These are phyloP conservation scores for Tephrocybe sp. DNA, from an alignment of 768 basidiomycete genomes.

Conservation along the genomic window DNA sequence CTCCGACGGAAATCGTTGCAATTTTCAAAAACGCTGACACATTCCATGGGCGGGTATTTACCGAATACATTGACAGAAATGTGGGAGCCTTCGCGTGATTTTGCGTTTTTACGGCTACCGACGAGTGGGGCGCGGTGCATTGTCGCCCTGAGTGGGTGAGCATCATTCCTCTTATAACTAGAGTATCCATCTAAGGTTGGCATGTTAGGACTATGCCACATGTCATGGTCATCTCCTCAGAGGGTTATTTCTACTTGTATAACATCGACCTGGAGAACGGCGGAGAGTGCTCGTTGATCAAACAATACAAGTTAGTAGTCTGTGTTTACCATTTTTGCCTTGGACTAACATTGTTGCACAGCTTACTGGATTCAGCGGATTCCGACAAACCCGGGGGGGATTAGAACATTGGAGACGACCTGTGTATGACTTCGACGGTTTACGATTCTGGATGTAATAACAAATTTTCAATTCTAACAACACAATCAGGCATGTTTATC, in stretches of 20 bases:
- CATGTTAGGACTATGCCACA: conserved; percentile 81
- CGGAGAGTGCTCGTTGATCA: conserved; percentile 92
- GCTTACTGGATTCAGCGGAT: neutral
- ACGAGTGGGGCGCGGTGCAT: conserved; percentile 76
- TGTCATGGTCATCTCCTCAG: conserved; percentile 94
- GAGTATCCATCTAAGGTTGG: neutral
- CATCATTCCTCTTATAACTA: conserved; percentile 15
- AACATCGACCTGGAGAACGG: conserved; percentile 95
- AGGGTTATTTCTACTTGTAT: conserved; percentile 95
- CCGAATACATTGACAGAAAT: conserved; percentile 91
- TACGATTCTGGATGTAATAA: too few relatives aligned
- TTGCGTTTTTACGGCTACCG: conserved; percentile 86
- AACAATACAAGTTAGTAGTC: conserved; percentile 73
- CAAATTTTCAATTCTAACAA: too few relatives aligned
- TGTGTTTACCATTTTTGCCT: neutral
- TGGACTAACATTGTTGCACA: neutral
- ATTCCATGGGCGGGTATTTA: conserved; percentile 81
- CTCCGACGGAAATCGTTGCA: conserved; percentile 71
- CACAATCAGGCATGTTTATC: too few relatives aligned
- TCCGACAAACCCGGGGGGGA: neutral
- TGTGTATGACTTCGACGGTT: too few relatives aligned
- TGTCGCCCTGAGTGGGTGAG: conserved; percentile 86
- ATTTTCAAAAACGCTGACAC: conserved; percentile 69
- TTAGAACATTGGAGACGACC: neutral
- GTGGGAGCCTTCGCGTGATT: conserved; percentile 96